Evolutionary conservation across 352 stramenopile species (phyloP).

Genomic region (Pythium aristosporum): DNA sequence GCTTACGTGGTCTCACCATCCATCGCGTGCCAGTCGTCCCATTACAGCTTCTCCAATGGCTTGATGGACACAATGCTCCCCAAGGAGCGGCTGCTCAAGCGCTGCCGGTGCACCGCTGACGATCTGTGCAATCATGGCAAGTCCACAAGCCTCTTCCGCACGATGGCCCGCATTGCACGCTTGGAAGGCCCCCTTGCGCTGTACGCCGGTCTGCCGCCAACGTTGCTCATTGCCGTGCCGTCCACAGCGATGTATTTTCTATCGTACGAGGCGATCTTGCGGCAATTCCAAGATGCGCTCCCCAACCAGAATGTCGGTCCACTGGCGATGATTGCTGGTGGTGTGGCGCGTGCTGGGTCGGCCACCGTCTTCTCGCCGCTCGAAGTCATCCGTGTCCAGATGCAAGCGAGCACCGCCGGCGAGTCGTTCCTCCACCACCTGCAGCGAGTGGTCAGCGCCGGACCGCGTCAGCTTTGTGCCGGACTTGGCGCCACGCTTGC

Average conservation of each 20-base stretch:
- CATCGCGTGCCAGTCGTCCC: slow-evolving; percentile 40
- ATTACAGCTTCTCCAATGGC: slow-evolving; percentile 80
- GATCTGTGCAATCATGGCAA: slow-evolving; percentile 35
- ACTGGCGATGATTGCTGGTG: slow-evolving; percentile 36
- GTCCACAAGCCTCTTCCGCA: slow-evolving; percentile 44
- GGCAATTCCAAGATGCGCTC: slow-evolving; percentile 37
- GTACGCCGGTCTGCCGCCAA: slow-evolving; percentile 89
- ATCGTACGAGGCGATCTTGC: slow-evolving; percentile 89
- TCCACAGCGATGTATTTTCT: slow-evolving; percentile 96
- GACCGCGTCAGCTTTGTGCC: slow-evolving; percentile 45
- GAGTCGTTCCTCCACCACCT: slow-evolving; percentile 48
- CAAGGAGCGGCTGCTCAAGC: slow-evolving; percentile 34
- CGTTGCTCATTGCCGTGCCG: slow-evolving; percentile 92
- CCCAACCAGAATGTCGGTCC: slow-evolving; percentile 45
- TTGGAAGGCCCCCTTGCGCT: slow-evolving; percentile 73
- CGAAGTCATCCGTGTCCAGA: slow-evolving; percentile 84
- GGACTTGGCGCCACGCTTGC: slow-evolving; percentile 91
- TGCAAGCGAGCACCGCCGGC: slow-evolving; percentile 48
- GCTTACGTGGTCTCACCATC: not conserved
- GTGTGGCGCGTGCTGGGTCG: slow-evolving; percentile 63
- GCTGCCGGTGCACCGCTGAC: not conserved
- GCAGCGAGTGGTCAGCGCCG: slow-evolving; percentile 43
- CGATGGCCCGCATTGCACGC: slow-evolving; percentile 69
- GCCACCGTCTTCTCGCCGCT: slow-evolving; percentile 82
- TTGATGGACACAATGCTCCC: slow-evolving; percentile 83